Base-by-base conservation (phyloP, 176 grass and related monocot species). In the Oryza meyeriana region DNA sequence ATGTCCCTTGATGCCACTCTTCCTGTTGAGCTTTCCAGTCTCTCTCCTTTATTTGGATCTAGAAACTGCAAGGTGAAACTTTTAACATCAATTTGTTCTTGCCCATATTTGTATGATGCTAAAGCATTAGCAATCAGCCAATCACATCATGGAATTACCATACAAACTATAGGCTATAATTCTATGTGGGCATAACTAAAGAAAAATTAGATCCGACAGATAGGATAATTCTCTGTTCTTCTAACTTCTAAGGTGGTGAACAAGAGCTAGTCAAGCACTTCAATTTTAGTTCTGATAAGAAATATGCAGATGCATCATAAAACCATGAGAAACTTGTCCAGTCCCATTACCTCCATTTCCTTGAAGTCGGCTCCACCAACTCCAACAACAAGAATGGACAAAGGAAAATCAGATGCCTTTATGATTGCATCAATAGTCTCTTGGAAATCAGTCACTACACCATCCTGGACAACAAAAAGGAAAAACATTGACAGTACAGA, bases 361-460 rank as follows among this genome's bases (percentile, higher is more conserved):
- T 96, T 99, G 85, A 96, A 96, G 75, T 99, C 93, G 35, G 97
- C 91, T 41, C 89, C 97, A 81, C 93, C 97, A 87, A 99, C 97
- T 83, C 97, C 97, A 76, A 96, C 78, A 78, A 99, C 89, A 78
- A 94, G 55, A 34, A 99, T 94, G 27, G 97, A 99, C 81, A 96
- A 80, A 76, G 97, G 97, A 76, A 99, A 87, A 94, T 96, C 97
- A 20, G 97, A 99, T 77, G 93, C 97, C 74, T 92, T 94, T 73
- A 98, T 94, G 66, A 95, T 83, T 40, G 87, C 91, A 80, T 99
- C 97, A 30, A 93, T 94, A 78, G 97, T 99, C 83, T 96, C 97
- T 79, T 96, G 97, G 85, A 99, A 92, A 95, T 99, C 89, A 68
- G 97, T 95, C 30, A 99, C 91, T 52, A 99, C 97, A 6, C 93